Conservation (phyloP, 1,139 yeast genomes). For the Yamadazyma sp. region DNA sequence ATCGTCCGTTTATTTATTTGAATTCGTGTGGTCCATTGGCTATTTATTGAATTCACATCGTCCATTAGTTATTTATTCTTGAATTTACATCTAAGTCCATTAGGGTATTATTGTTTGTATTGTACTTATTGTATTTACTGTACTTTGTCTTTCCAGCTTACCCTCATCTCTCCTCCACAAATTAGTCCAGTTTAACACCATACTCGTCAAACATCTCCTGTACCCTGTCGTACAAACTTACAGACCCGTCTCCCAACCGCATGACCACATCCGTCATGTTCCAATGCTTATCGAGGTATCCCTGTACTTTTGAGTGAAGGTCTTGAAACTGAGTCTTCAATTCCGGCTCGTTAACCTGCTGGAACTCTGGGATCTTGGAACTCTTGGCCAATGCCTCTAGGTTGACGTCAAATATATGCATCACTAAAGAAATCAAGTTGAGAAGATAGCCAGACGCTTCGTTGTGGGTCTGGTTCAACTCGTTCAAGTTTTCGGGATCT, state of each 20-base stretch:
- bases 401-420: conserved; percentile 36
- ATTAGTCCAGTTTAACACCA: conserved; percentile 1
- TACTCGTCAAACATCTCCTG: conserved; percentile 2
- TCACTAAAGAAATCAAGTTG: conserved; percentile 27
- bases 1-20: neutral
- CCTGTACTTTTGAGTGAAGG: conserved; percentile 19
- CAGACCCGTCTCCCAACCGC: conserved; percentile 22
- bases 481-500: conserved; percentile 37
- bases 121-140: too few species aligned
- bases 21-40: too few species aligned
- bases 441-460: conserved; percentile 26
- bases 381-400: conserved; percentile 40
- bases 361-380: conserved; percentile 43
- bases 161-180: too few species aligned
- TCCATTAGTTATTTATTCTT: too few species aligned
- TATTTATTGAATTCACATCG: too few species aligned
- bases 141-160: too few species aligned
- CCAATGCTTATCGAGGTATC: conserved; percentile 42
- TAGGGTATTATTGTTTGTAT: too few species aligned
- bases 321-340: conserved; percentile 18
- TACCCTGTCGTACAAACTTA: conserved; percentile 1
- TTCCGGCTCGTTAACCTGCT: conserved; percentile 20
- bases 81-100: too few species aligned
- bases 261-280: conserved; percentile 39
- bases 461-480: conserved; percentile 28